These are phyloP conservation scores for Solanum sejunctum DNA, from an alignment of 257 asterid species.

Conservation along the genomic window DNA sequence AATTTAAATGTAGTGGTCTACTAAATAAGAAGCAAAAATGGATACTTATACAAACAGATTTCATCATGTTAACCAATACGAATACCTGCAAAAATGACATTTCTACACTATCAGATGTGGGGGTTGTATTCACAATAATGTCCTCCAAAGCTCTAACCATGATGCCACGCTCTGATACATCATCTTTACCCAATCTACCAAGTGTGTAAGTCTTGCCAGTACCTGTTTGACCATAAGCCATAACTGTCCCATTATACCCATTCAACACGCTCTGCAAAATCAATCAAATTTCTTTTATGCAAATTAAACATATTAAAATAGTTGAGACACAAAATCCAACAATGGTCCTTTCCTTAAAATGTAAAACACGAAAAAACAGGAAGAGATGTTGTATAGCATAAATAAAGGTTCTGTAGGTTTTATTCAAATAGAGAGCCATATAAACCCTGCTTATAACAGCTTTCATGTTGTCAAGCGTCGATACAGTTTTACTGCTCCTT, in stretches of 20 bases:
- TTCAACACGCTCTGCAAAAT: constrained; percentile 74
- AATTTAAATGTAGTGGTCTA: not conserved
- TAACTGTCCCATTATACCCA: constrained; percentile 85
- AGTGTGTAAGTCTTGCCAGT: constrained; percentile 92
- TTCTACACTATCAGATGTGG: constrained; percentile 50
- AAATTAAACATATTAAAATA: not conserved
- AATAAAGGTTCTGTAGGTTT: not conserved
- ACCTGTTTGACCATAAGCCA: constrained; percentile 95
- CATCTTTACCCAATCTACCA: constrained; percentile 63
- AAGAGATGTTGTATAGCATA: not conserved
- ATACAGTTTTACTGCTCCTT: not conserved
- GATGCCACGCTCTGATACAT: constrained; percentile 76
- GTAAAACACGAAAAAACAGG: not conserved
- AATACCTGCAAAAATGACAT: constrained; percentile 77
- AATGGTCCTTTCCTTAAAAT: not conserved
- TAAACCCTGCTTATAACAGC: not conserved
- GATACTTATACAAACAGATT: not conserved
- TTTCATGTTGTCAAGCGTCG: not conserved
- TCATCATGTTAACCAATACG: not conserved
- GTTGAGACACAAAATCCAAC: not conserved
- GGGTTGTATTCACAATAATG: constrained; percentile 37
- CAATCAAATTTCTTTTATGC: constrained; percentile 1
- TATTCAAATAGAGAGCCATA: not conserved
- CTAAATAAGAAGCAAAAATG: not conserved
- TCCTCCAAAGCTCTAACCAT: constrained; percentile 92